Conservation (phyloP, 257 asterid species). For the Solanum ossicruentum region DNA sequence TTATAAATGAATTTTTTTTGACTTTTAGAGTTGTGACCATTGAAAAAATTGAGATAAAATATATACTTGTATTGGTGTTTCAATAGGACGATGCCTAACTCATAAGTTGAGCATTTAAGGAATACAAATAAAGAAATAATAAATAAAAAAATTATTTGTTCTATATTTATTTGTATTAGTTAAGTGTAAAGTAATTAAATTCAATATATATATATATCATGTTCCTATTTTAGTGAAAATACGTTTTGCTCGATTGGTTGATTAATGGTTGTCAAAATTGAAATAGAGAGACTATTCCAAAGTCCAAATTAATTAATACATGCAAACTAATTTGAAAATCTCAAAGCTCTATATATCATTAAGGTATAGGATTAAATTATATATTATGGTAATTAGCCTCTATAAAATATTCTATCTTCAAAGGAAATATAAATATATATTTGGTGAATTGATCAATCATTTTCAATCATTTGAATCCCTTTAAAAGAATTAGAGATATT, state of each 20-base stretch:
- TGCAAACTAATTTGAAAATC: neutral
- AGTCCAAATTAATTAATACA: neutral
- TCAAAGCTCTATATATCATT: neutral
- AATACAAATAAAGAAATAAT: too few species aligned
- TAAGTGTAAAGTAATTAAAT: too few species aligned
- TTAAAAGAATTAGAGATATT: neutral
- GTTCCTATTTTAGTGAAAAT: neutral
- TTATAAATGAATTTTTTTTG: neutral
- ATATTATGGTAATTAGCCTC: neutral
- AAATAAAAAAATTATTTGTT: too few species aligned
- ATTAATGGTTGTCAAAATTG: neutral
- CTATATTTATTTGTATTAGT: too few species aligned
- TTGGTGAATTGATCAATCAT: slow-evolving; percentile 1
- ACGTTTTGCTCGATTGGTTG: neutral
- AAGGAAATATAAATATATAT: neutral
- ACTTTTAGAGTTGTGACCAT: neutral
- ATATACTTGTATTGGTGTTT: too few species aligned
- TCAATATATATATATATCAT: too few species aligned
- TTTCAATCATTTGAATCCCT: neutral
- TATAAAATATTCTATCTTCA: neutral
- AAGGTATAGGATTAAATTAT: neutral
- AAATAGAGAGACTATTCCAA: neutral
- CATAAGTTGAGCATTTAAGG: too few species aligned
- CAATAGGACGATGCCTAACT: too few species aligned
- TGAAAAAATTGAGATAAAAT: too few species aligned